A percentile compares a stretch with the other conserved stretches of the same genome.
These are phyloP conservation scores for Glycine latifolia DNA, from an alignment of 306 rosid species.

Conservation along the genomic window DNA sequence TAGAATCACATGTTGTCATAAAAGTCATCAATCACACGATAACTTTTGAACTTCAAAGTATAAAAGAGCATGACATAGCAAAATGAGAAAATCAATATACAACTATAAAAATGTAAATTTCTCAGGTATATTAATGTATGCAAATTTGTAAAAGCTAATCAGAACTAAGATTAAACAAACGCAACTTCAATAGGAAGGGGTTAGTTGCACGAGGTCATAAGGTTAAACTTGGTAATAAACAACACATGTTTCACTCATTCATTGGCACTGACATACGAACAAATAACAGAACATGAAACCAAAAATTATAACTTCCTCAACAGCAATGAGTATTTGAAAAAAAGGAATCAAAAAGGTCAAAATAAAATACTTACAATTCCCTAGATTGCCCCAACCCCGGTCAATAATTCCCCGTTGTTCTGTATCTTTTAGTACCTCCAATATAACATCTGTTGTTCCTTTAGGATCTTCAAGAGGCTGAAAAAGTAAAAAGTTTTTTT, in stretches of 20 bases:
- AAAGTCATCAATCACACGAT: not conserved
- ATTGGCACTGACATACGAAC: conserved; percentile 6
- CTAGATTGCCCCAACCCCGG: conserved; percentile 96
- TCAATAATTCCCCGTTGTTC: conserved; percentile 91
- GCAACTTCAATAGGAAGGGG: not conserved
- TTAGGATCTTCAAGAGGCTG: conserved; percentile 93
- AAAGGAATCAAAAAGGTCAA: conserved; percentile 6
- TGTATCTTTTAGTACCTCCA: conserved; percentile 85
- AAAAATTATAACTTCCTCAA: conserved; percentile 12
- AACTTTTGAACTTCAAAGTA: not conserved
- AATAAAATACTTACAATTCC: conserved; percentile 65
- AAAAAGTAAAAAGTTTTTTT: conserved; percentile 41
- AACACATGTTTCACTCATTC: not conserved
- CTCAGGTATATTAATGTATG: not conserved
- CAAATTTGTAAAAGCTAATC: not conserved
- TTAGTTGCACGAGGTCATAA: not conserved
- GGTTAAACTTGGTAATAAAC: not conserved
- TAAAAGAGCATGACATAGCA: not conserved
- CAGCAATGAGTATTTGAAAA: not conserved
- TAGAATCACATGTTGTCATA: not conserved
- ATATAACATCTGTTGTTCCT: conserved; percentile 68
- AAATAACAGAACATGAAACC: conserved; percentile 19
- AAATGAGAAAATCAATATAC: not conserved
- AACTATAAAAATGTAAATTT: not conserved
- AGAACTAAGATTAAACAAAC: not conserved